A percentile compares a stretch with the other conserved stretches of the same genome.
These are phyloP conservation scores for Penicillium sp. DNA, from an alignment of 2,329 filamentous ascomycete species.

Conservation along the genomic window DNA sequence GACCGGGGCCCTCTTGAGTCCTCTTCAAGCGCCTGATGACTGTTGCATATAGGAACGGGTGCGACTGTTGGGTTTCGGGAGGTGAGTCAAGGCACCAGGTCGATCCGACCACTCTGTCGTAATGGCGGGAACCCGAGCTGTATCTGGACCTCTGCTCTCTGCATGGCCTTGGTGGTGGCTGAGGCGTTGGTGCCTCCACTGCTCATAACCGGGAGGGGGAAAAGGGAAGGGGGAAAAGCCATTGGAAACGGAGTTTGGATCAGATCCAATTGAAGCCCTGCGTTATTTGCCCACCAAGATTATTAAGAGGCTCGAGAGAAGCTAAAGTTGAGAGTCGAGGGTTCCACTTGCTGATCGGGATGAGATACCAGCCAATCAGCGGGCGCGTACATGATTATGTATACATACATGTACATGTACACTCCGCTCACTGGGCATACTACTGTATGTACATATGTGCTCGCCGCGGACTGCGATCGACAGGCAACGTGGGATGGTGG, in stretches of 20 bases:
- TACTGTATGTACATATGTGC: background rate
- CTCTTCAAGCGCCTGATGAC: too few species aligned
- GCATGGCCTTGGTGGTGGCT: background rate
- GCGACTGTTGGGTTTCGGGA: conserved; percentile 9
- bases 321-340: background rate
- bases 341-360: conserved; percentile 13
- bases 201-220: too few species aligned
- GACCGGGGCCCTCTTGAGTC: too few species aligned
- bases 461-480: too few species aligned
- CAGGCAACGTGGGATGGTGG: too few species aligned
- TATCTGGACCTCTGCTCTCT: conserved; percentile 11
- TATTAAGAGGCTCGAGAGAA: background rate
- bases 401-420: background rate
- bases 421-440: too few species aligned
- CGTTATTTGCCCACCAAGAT: too few species aligned
- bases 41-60: too few species aligned
- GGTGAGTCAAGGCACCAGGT: conserved; percentile 15
- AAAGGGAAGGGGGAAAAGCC: too few species aligned
- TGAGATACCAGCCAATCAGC: conserved; percentile 27
- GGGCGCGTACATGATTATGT: conserved; percentile 1
- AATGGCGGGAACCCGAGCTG: conserved; percentile 13
- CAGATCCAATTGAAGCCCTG: too few species aligned
- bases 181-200: too few species aligned
- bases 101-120: conserved; percentile 21
- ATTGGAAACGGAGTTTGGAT: too few species aligned